Conservation (phyloP, 2,329 filamentous ascomycete species). For the Fusarium chaquense region DNA sequence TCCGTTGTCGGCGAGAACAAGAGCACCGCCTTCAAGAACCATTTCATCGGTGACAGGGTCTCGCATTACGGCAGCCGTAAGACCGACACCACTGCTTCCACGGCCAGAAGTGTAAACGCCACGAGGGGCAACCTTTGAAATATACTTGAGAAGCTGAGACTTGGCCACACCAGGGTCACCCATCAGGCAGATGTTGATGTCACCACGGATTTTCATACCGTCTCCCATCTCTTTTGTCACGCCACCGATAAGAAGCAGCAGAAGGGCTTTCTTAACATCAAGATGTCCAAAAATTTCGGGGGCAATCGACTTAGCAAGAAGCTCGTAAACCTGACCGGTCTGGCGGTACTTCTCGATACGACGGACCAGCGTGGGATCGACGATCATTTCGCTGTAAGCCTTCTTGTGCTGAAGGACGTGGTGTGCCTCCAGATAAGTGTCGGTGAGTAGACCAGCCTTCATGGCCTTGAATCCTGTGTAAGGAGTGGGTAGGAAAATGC, state of each 20-base stretch:
- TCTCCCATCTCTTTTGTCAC: conserved; percentile 97
- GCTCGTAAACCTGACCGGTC: conserved; percentile 94
- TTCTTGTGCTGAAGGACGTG: conserved; percentile 97
- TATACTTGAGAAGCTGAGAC: conserved; percentile 97
- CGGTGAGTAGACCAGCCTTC: conserved; percentile 92
- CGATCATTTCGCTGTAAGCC: conserved; percentile 90
- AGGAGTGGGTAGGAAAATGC: conserved; percentile 95
- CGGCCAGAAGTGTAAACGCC: conserved; percentile 87
- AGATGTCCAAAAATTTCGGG: conserved; percentile 97
- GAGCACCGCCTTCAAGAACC: conserved; percentile 83
- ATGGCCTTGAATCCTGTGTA: conserved; percentile 99
- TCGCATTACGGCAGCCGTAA: conserved; percentile 85
- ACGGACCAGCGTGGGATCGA: conserved; percentile 82
- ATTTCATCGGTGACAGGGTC: conserved; percentile 87
- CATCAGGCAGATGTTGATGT: conserved; percentile 99
- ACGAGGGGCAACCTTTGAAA: conserved; percentile 95
- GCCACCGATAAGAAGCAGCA: conserved; percentile 95
- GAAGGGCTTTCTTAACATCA: conserved; percentile 96
- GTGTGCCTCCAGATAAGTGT: conserved; percentile 96
- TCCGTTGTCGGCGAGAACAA: conserved; percentile 84
- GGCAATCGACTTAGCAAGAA: conserved; percentile 93
- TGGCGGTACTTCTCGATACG: conserved; percentile 88
- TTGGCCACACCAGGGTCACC: conserved; percentile 99
- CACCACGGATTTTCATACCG: conserved; percentile 98
- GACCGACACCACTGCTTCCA: conserved; percentile 83